These are phyloP conservation scores for Fistulina hepatica DNA, from an alignment of 1,284 basidiomycete genomes.

Conservation along the genomic window DNA sequence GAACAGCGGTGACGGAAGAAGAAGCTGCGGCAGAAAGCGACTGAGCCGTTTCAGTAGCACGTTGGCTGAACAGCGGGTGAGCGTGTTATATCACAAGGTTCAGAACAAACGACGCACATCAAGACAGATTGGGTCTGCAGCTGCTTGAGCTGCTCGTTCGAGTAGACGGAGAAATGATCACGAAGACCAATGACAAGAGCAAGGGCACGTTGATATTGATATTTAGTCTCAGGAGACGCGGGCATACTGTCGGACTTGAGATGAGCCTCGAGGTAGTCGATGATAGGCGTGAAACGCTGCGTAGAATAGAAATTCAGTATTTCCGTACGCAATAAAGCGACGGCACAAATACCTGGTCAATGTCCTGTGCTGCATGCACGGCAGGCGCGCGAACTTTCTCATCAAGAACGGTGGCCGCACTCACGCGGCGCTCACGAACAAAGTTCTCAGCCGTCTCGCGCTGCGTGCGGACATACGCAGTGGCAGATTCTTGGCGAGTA, in stretches of 20 bases:
- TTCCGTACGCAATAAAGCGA: conserved; percentile 4
- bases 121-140: conserved; percentile 56
- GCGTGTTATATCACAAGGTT: conserved; percentile 5
- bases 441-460: conserved; percentile 24
- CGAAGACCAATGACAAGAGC: conserved; percentile 51
- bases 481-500: conserved; percentile 32
- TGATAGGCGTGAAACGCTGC: conserved; percentile 59
- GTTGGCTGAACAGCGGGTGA: conserved; percentile 36
- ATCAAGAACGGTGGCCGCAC: conserved; percentile 29
- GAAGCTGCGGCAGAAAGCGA: conserved; percentile 47
- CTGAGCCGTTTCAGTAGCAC: conserved; percentile 56
- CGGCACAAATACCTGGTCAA: conserved; percentile 48
- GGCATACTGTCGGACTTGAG: conserved; percentile 15
- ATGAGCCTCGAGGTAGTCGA: conserved; percentile 51
- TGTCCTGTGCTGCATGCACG: conserved; percentile 48
- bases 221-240: conserved; percentile 38
- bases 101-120: conserved; percentile 34
- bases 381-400: conserved; percentile 55
- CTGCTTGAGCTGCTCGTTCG: conserved; percentile 60
- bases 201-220: conserved; percentile 66
- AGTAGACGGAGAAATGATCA: conserved; percentile 52
- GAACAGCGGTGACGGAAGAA: conserved; percentile 38
- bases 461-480: conserved; percentile 22
- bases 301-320: conserved; percentile 10
- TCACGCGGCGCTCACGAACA: no score